Base-by-base conservation (phyloP, 2,329 filamentous ascomycete species). In the Escovopsis sp. region DNA sequence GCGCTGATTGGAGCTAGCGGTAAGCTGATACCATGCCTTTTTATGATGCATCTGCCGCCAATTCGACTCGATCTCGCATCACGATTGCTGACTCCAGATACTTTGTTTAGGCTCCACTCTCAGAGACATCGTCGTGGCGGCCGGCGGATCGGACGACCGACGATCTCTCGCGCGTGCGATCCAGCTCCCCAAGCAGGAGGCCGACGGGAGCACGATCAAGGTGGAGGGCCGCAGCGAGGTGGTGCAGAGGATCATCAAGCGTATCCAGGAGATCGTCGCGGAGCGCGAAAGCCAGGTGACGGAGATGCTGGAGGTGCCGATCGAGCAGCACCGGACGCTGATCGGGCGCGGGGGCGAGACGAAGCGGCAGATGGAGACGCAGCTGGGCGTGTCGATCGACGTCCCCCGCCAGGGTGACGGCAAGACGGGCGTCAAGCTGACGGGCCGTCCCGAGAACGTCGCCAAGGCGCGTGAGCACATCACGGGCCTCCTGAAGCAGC, bases 281-380 rank as follows among this genome's bases (percentile, higher is more conserved):
- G 73, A 92, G 53, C 79, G 84, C 27, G 82, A 88, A 48, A 88
- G 73, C 54, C 84, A 94, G 59, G 72, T 84, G 28, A 81, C 76
- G 0, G 79, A 84, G 48, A 68, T 69, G 13, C 53, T 94, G 18
- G 86, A 94, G 25, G 77, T 98, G 26, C 82, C 87, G 13, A 76
- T 79, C 11, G 81, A 90, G 48, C 92, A 94, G 66, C 92, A 98
- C 57, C 72, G 87, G 36, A 70, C 83, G 8, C 69, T 98, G 17
- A 96, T 98, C 51, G 90, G 90, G 29, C 84, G 86, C 38, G 86
- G 85, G 43, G 90, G 92, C 43, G 86, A 94, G 45, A 77, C 76
- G 33, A 82, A 92, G 56, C 81, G 83, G 43, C 72, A 79, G 43
- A 70, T 98, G 18, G 90, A 98, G 64, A 70, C 78, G 27, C 74